Base-by-base conservation (phyloP, 768 basidiomycete species). In the Daedalea quercina region DNA sequence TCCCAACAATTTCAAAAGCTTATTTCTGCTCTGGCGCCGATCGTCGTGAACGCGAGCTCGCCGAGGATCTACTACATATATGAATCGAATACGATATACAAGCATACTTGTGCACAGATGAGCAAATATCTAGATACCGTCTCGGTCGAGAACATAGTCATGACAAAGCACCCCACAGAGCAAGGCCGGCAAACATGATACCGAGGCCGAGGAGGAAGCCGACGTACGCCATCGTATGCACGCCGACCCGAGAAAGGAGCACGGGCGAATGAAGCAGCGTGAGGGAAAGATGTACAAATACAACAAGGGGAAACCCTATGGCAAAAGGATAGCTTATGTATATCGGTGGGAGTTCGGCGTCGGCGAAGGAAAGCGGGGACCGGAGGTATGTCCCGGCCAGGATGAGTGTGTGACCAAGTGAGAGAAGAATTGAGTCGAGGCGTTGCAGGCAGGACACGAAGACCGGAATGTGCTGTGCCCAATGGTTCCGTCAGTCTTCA, bases 371-470 rank as follows among this genome's bases (percentile, higher is more conserved):
- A 24, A 81, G 62, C 0, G 81, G 67, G 1, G 80, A 79, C 50
- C 75, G 75, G 57, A 87, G 77, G 62, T 85, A 85, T 23, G 80
- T 76, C 24, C 79, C 75, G 11, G 82, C 76, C 35, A 87, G 57
- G 51, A 84, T 67, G 23, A 89, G 77, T 35, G 76, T 82, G 44
- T 83, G 71, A 9, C 87, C 88, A 17, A 90, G 63, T 12, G 85
- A 80, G 50, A 88, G 76, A 7, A 91, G 65, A 54, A 90, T 76
- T 3, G 84, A 77, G 65, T 89, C 88, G 54, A 90, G 69, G 50
- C 89, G 79, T 63, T 90, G 86, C 50, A 93, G 73, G 61, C 82
- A 85, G 8, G 84, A 80, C 19, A 93, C 76, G 63, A 91, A 87
- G 2, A 87, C 81, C 0, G 90, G 90, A 26, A 93, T 87, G 56